phyloP scores from a whole-genome alignment of 1,139 yeast genomes.

The Taiozyma sp. region DNA sequence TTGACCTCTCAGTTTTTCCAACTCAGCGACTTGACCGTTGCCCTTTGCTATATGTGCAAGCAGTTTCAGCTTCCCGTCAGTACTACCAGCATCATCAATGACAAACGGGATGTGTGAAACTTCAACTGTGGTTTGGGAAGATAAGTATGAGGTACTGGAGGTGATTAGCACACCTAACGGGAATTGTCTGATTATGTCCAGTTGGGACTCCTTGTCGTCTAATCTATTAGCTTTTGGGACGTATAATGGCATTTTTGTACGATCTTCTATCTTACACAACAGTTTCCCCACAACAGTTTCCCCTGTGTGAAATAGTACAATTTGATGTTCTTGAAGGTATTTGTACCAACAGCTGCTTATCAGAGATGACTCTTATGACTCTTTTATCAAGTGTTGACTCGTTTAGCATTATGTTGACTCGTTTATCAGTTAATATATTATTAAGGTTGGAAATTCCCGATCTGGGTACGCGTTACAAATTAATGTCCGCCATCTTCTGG shows the following conservation, averaged over 20 bases:
- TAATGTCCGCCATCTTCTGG: too few species aligned
- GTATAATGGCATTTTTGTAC: slow-evolving; percentile 3
- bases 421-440: too few species aligned
- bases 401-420: too few species aligned
- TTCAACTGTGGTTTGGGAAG: slow-evolving; percentile 28
- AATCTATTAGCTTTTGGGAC: slow-evolving; percentile 26
- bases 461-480: background rate
- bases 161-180: slow-evolving; percentile 55
- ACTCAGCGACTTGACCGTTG: slow-evolving; percentile 48
- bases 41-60: slow-evolving; percentile 55
- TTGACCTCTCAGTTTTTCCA: slow-evolving; percentile 32
- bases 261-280: too few species aligned
- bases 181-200: slow-evolving; percentile 38
- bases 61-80: slow-evolving; percentile 36
- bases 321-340: background rate
- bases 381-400: too few species aligned
- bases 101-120: slow-evolving; percentile 62
- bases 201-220: slow-evolving; percentile 35
- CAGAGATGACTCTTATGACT: background rate
- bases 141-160: slow-evolving; percentile 22
- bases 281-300: too few species aligned
- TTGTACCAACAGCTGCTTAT: background rate
- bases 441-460: background rate
- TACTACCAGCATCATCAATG: slow-evolving; percentile 31
- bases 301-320: too few species aligned